Conservation (phyloP, 441 rosid genomes). For the Kokia cookei region DNA sequence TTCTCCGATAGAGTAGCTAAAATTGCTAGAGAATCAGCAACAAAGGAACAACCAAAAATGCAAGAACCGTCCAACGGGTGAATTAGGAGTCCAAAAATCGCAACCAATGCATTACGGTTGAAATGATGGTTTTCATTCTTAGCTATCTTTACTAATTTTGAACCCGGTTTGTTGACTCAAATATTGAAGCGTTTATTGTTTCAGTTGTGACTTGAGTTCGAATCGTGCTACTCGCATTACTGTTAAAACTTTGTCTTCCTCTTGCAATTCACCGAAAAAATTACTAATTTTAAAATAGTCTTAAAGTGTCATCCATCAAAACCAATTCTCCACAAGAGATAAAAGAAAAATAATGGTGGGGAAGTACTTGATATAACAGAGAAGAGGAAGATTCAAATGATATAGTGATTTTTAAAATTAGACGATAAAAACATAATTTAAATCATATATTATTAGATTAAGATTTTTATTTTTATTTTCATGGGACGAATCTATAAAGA, state of each 20-base stretch:
- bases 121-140: slow-evolving; percentile 33
- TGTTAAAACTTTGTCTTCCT: fast-evolving
- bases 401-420: no score
- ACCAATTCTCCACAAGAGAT: no score
- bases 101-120: slow-evolving; percentile 64
- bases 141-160: slow-evolving; percentile 42
- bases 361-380: no score
- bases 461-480: no score
- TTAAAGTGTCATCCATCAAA: no score
- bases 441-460: no score
- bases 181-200: fast-evolving
- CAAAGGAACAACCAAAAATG: slow-evolving; percentile 45
- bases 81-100: slow-evolving; percentile 49
- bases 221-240: fast-evolving
- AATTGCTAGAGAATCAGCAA: slow-evolving; percentile 64
- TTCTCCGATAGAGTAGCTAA: slow-evolving; percentile 59
- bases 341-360: no score
- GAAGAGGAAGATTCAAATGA: no score
- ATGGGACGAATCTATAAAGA: no score
- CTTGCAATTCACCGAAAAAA: no score
- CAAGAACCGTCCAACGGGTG: slow-evolving; percentile 51
- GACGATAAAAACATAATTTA: fast-evolving
- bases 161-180: no score
- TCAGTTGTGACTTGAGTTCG: fast-evolving
- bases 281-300: no score